Percentiles rank a stretch among this genome's conserved stretches.
Conservation (phyloP, 2,329 filamentous ascomycete species). For the Parastagonospora avenae region DNA sequence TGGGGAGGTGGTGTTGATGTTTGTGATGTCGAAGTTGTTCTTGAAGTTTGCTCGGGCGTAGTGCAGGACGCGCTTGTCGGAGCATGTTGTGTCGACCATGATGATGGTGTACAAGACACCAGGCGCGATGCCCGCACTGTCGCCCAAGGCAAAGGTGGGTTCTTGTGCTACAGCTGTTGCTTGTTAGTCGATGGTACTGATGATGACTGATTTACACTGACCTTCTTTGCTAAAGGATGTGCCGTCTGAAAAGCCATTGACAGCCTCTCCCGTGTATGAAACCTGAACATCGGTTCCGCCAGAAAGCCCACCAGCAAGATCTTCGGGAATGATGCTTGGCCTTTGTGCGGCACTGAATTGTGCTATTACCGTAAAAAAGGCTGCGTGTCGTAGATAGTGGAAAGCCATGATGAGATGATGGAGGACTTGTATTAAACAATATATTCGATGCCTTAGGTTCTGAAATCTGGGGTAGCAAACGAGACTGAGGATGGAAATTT, state of each 20-base stretch:
- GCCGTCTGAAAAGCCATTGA: constrained; percentile 36
- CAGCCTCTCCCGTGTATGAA: constrained; percentile 30
- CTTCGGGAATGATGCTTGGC: constrained; percentile 18
- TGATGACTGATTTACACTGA: constrained; percentile 9
- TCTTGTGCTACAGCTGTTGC: constrained; percentile 28
- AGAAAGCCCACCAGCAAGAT: constrained; percentile 26
- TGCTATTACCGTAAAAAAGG: constrained; percentile 6
- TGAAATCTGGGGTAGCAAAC: too few species aligned
- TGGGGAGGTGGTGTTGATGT: constrained; percentile 24
- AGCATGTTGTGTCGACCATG: constrained; percentile 41
- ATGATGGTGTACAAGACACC: constrained; percentile 35
- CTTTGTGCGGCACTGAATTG: constrained; percentile 12
- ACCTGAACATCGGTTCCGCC: constrained; percentile 33
- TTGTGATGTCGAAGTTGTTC: constrained; percentile 30
- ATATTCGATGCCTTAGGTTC: background rate
- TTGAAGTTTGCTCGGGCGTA: constrained; percentile 41
- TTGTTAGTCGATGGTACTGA: constrained; percentile 5
- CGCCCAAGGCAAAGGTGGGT: constrained; percentile 42
- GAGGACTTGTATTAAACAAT: constrained; percentile 9
- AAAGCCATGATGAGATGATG: constrained; percentile 13
- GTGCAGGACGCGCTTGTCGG: constrained; percentile 34
- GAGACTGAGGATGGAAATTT: background rate
- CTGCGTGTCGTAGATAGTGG: constrained; percentile 6
- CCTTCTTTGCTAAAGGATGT: constrained; percentile 31
- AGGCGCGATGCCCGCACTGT: constrained; percentile 37